These are phyloP conservation scores for Withania somnifera DNA, from an alignment of 305 asterid genomes.

Conservation along the genomic window DNA sequence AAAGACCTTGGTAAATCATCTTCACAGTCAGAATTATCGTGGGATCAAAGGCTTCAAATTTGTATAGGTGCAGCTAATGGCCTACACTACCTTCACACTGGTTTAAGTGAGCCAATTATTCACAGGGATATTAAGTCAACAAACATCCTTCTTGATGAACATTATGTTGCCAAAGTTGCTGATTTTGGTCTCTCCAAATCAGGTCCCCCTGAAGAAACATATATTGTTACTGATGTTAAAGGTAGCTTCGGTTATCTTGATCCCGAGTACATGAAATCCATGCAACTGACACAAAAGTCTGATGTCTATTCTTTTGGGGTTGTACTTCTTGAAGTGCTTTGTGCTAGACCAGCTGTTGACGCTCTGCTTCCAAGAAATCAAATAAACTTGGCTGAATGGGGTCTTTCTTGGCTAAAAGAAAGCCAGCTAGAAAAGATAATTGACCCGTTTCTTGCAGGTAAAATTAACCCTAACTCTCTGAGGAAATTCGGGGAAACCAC, in stretches of 20 bases:
- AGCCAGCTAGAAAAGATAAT: constrained; percentile 25
- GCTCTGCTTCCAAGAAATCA: constrained; percentile 17
- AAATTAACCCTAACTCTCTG: constrained; percentile 28
- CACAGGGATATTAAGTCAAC: constrained; percentile 56
- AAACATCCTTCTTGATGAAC: constrained; percentile 41
- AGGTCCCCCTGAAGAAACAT: constrained; percentile 27
- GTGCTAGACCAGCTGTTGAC: constrained; percentile 32
- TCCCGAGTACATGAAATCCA: constrained; percentile 30
- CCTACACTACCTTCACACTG: constrained; percentile 42
- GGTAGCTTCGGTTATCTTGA: constrained; percentile 49
- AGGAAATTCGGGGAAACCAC: constrained; percentile 36
- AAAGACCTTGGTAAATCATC: constrained; percentile 3
- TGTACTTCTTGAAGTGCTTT: constrained; percentile 40
- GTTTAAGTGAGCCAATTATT: constrained; percentile 27
- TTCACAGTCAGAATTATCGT: constrained; percentile 16
- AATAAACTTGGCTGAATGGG: constrained; percentile 40
- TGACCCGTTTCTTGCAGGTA: constrained; percentile 39
- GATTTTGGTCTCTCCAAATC: constrained; percentile 51
- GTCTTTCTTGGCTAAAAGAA: constrained; percentile 18
- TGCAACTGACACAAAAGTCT: constrained; percentile 30
- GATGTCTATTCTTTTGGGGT: constrained; percentile 50
- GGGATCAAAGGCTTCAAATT: constrained; percentile 42
- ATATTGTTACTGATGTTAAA: constrained; percentile 33
- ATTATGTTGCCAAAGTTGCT: constrained; percentile 42
- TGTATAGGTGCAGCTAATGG: constrained; percentile 61